A percentile compares a stretch with the other conserved stretches of the same genome.
Evolutionary conservation across 257 asterid species (phyloP).

Genomic region (Linaria vulgaris): DNA sequence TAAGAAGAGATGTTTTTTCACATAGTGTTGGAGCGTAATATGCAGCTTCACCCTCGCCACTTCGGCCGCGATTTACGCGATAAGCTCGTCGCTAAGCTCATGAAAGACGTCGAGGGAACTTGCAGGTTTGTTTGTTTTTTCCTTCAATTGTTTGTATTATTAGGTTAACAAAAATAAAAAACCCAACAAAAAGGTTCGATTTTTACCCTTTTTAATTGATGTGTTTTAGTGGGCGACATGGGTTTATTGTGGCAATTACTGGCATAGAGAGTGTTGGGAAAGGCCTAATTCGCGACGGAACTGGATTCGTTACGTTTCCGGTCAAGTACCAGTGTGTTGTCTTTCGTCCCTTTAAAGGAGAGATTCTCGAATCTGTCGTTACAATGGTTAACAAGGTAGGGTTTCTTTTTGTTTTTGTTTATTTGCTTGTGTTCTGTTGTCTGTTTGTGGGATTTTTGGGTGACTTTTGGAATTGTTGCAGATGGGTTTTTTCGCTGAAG

Average conservation of each 20-base stretch:
- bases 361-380: conserved; percentile 87
- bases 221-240: conserved; percentile 75
- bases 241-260: conserved; percentile 91
- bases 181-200: no score
- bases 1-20: conserved; percentile 67
- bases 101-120: conserved; percentile 98
- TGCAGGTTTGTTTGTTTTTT: conserved; percentile 56
- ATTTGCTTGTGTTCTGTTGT: not conserved
- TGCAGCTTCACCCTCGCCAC: conserved; percentile 99
- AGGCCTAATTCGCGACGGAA: conserved; percentile 92
- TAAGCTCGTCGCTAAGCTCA: conserved; percentile 83
- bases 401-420: not conserved
- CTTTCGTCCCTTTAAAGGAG: conserved; percentile 94
- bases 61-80: conserved; percentile 96
- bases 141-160: not conserved
- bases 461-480: conserved; percentile 33
- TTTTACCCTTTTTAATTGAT: not conserved
- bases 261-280: conserved; percentile 90
- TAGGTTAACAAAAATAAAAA: no score
- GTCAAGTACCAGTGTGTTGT: conserved; percentile 92
- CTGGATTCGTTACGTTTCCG: conserved; percentile 90
- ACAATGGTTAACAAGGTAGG: conserved; percentile 88
- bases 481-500: conserved; percentile 99
- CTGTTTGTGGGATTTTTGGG: not conserved
- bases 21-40: conserved; percentile 86